These are phyloP conservation scores for Podospora didyma DNA, from an alignment of 495 filamentous ascomycete genomes.

Conservation along the genomic window DNA sequence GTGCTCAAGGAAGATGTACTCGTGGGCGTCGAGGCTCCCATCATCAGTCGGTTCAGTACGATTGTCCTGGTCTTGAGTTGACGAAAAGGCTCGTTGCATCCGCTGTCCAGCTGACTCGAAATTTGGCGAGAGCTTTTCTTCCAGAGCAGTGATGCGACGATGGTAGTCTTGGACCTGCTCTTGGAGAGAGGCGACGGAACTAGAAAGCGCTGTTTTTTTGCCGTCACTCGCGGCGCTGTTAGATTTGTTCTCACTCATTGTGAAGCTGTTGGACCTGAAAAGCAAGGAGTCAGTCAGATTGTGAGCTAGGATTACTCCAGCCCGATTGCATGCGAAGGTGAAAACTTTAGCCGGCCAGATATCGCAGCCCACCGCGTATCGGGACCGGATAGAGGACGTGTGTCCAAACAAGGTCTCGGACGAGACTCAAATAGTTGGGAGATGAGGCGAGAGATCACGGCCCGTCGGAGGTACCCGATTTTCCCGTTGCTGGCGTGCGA, in stretches of 20 bases:
- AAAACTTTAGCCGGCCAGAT: neutral
- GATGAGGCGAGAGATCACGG: neutral
- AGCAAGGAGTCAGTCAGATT: neutral
- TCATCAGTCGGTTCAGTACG: conserved; percentile 11
- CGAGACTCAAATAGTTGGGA: neutral
- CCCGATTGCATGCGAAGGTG: neutral
- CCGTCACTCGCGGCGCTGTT: neutral
- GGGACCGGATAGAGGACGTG: neutral
- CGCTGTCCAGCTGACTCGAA: neutral
- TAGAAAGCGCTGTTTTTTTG: neutral
- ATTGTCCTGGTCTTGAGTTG: neutral
- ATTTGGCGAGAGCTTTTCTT: neutral
- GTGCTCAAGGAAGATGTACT: conserved; percentile 8
- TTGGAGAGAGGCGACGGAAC: neutral
- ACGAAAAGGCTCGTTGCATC: neutral
- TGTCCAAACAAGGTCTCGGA: neutral
- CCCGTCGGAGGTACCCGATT: neutral
- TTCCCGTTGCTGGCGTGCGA: neutral
- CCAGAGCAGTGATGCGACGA: neutral
- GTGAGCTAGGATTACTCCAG: neutral
- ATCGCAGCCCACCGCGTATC: neutral
- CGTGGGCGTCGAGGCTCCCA: neutral
- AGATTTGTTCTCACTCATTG: neutral
- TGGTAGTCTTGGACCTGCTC: neutral
- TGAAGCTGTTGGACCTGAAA: neutral